A percentile compares a stretch with the other conserved stretches of the same genome.
Conservation (phyloP, 2,329 filamentous ascomycete genomes). For the Trichoderma breve region DNA sequence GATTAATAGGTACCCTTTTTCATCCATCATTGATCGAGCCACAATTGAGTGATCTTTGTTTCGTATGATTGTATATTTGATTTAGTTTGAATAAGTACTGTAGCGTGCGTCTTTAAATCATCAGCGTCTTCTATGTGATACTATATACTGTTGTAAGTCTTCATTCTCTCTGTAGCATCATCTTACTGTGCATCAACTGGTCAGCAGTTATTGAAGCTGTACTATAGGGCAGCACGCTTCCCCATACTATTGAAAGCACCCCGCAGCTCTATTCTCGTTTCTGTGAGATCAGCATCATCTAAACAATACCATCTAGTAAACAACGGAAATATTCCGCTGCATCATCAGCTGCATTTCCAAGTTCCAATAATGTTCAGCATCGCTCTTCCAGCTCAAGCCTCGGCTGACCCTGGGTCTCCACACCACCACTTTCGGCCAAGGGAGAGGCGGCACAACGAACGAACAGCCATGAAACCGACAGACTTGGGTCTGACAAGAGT, state of each 20-base stretch:
- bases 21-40: neutral
- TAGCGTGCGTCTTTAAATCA: neutral
- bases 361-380: neutral
- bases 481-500: neutral
- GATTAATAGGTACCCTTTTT: neutral
- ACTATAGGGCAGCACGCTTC: neutral
- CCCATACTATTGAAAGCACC: neutral
- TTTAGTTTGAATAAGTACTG: neutral
- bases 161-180: neutral
- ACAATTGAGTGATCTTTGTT: neutral
- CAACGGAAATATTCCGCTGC: neutral
- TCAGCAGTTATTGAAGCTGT: neutral
- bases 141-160: neutral
- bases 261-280: neutral
- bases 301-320: neutral
- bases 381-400: neutral
- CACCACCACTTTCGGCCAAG: neutral
- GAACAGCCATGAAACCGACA: neutral
- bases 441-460: neutral
- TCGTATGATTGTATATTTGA: neutral
- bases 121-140: neutral
- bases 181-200: neutral
- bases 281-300: neutral
- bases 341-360: neutral
- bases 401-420: slow-evolving; percentile 8